Evolutionary conservation across 2,329 filamentous ascomycete genomes (phyloP).

Genomic region (Beauveria caledonica): DNA sequence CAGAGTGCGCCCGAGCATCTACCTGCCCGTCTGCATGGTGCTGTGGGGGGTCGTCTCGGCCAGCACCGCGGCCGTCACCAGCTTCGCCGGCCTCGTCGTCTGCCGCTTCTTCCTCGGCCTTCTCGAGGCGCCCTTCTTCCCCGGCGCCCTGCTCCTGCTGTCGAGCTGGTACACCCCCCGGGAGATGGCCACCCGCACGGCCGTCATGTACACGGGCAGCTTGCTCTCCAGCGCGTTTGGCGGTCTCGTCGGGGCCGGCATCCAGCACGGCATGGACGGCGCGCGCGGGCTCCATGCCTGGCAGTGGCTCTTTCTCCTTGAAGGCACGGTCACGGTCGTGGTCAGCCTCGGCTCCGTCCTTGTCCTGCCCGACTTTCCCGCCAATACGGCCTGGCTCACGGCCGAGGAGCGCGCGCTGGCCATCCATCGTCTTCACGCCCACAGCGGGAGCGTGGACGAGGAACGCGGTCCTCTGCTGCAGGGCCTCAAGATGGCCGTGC

Average conservation of each 20-base stretch:
- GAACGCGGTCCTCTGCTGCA: constrained; percentile 35
- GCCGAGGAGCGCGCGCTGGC: constrained; percentile 44
- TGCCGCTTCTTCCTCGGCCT: constrained; percentile 38
- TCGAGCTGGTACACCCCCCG: constrained; percentile 36
- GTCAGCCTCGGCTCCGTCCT: constrained; percentile 26
- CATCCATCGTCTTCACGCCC: constrained; percentile 40
- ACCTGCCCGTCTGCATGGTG: constrained; percentile 40
- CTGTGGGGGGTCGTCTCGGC: constrained; percentile 32
- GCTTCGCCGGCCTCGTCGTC: constrained; percentile 34
- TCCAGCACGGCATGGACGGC: constrained; percentile 36
- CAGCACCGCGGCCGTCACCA: constrained; percentile 38
- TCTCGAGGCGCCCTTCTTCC: constrained; percentile 43
- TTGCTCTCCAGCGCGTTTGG: constrained; percentile 44
- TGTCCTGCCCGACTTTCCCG: constrained; percentile 44
- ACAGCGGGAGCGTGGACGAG: constrained; percentile 36
- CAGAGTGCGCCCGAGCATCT: constrained; percentile 42
- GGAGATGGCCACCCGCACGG: constrained; percentile 49
- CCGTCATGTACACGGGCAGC: constrained; percentile 50
- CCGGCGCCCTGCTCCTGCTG: constrained; percentile 39
- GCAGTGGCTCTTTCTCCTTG: constrained; percentile 60
- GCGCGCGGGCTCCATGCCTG: constrained; percentile 39
- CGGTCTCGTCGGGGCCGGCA: constrained; percentile 40
- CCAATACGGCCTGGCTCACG: constrained; percentile 43
- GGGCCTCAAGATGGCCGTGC: constrained; percentile 47
- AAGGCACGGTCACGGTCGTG: constrained; percentile 33